A percentile compares a stretch with the other conserved stretches of the same genome.
Conservation (phyloP, 345 rosid species). For the Eucalyptus dawsonii region DNA sequence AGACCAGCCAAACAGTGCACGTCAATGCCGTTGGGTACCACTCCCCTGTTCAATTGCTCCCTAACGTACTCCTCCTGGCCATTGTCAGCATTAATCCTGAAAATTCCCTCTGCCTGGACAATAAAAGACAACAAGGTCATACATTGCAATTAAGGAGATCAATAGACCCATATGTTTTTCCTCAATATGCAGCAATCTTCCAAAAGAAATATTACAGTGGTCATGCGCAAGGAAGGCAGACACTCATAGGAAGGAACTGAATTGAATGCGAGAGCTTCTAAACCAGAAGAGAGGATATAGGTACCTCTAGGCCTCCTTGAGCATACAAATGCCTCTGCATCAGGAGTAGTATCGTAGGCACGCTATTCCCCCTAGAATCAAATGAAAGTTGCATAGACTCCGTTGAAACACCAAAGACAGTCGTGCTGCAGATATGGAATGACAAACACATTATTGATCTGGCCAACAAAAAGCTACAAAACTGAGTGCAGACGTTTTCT, state of each 20-base stretch:
- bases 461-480: neutral
- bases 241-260: neutral
- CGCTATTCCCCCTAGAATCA: slow-evolving; percentile 87
- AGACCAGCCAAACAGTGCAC: slow-evolving; percentile 96
- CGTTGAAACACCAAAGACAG: slow-evolving; percentile 92
- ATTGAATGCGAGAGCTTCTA: neutral
- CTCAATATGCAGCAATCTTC: neutral
- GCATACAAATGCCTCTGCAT: slow-evolving; percentile 81
- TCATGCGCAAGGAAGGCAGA: neutral
- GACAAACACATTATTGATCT: neutral
- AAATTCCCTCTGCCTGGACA: slow-evolving; percentile 88
- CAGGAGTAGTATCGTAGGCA: slow-evolving; percentile 78
- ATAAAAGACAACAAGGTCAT: neutral
- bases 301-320: slow-evolving; percentile 78
- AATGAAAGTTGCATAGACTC: slow-evolving; percentile 96
- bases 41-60: slow-evolving; percentile 77
- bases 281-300: neutral
- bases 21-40: slow-evolving; percentile 63
- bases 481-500: neutral
- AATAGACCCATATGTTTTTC: neutral
- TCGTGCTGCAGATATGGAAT: slow-evolving; percentile 43
- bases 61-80: slow-evolving; percentile 87
- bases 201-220: neutral
- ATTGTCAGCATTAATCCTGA: slow-evolving; percentile 86
- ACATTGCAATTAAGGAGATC: neutral